phyloP scores from a whole-genome alignment of 176 grass and related monocot genomes.

The Triticum urartu region DNA sequence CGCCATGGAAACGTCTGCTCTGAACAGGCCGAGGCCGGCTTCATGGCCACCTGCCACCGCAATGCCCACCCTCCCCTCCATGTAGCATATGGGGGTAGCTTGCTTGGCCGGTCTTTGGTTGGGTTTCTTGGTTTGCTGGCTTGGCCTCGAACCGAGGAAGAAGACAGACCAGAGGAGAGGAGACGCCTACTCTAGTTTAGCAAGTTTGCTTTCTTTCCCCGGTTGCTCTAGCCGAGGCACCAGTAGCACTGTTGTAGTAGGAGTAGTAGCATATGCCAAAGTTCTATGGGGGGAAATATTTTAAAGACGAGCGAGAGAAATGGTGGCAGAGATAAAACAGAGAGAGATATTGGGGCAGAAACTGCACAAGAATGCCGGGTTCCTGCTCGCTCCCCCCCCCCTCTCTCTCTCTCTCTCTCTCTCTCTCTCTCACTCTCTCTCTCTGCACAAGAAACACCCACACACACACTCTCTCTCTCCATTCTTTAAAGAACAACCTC shows the following conservation, averaged over 20 bases:
- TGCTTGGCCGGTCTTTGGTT: neutral
- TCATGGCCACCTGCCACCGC: conserved; percentile 29
- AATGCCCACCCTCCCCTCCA: conserved; percentile 53
- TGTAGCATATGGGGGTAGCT: conserved; percentile 6
- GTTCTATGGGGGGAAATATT: neutral
- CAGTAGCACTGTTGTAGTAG: neutral
- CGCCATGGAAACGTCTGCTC: conserved; percentile 22
- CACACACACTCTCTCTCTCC: conserved; percentile 24
- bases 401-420: neutral
- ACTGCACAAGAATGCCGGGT: conserved; percentile 28
- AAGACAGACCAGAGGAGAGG: conserved; percentile 30
- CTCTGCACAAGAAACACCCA: neutral
- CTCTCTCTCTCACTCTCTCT: neutral
- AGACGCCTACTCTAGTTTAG: conserved; percentile 33
- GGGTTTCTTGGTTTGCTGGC: conserved; percentile 21
- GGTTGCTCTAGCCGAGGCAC: conserved; percentile 31
- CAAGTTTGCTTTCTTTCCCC: conserved; percentile 22
- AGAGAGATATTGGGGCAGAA: neutral
- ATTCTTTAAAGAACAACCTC: neutral
- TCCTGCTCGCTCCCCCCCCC: conserved; percentile 2
- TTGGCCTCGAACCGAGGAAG: conserved; percentile 18
- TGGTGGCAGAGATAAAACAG: conserved; percentile 24
- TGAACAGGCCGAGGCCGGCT: conserved; percentile 30
- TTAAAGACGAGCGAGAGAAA: conserved; percentile 9
- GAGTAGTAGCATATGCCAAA: conserved; percentile 5